Percentiles rank a stretch among this genome's conserved stretches.
Conservation (phyloP, 1,284 basidiomycete genomes). For the Ustilago curta region DNA sequence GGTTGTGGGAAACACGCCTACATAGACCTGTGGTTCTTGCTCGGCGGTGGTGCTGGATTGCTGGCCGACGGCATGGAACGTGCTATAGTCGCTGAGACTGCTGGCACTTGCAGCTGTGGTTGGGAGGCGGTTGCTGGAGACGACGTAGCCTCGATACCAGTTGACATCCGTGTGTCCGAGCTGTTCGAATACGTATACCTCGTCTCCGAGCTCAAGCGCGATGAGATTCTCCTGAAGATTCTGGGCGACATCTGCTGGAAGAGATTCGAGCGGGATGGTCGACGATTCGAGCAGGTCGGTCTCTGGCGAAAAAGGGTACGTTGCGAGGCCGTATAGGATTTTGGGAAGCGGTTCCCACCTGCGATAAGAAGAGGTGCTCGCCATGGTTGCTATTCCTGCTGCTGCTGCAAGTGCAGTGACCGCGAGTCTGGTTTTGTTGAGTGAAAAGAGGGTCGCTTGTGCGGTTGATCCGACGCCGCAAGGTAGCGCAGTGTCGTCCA, state of each 20-base stretch:
- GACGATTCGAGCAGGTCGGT: constrained; percentile 52
- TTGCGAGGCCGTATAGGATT: constrained; percentile 61
- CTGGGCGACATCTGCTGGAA: constrained; percentile 30
- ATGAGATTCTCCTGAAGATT: constrained; percentile 59
- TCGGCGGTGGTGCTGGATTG: constrained; percentile 18
- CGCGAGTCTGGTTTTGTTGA: not conserved
- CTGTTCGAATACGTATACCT: constrained; percentile 80
- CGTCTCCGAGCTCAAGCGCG: constrained; percentile 79
- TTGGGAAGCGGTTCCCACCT: constrained; percentile 64
- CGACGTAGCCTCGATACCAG: constrained; percentile 77
- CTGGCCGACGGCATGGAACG: constrained; percentile 42
- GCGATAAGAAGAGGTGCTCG: constrained; percentile 31
- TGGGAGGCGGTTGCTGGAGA: constrained; percentile 72
- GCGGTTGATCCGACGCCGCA: not conserved
- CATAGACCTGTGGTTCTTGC: constrained; percentile 81
- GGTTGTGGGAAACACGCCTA: constrained; percentile 93
- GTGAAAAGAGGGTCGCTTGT: not conserved
- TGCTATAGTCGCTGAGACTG: constrained; percentile 58
- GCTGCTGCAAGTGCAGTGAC: not conserved
- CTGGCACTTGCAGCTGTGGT: constrained; percentile 69
- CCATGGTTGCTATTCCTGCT: constrained; percentile 19
- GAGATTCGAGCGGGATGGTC: constrained; percentile 30
- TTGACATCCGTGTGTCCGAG: constrained; percentile 57
- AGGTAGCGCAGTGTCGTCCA: not conserved
- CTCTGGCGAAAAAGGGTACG: constrained; percentile 60